Percentiles rank a stretch among this genome's conserved stretches.
phyloP scores from a whole-genome alignment of 2,329 filamentous ascomycete species.

The Spiromastix sp. region DNA sequence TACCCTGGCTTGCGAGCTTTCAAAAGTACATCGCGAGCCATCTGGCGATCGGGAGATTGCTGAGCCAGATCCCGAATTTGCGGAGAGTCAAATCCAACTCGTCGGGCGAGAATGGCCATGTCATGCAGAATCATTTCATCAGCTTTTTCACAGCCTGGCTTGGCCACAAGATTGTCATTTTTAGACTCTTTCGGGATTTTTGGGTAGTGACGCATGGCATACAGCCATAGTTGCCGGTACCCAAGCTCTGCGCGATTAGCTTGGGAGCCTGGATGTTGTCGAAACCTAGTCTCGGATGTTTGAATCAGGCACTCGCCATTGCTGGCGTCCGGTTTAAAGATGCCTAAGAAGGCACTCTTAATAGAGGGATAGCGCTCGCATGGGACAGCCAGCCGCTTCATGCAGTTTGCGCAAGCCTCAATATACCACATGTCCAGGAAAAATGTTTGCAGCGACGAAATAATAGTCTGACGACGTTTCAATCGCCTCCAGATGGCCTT shows the following conservation, averaged over 20 bases:
- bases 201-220: no score
- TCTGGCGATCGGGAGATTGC: conserved; percentile 13
- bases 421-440: conserved; percentile 29
- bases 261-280: conserved; percentile 9
- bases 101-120: conserved; percentile 14
- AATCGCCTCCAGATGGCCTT: conserved; percentile 21
- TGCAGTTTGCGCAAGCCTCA: conserved; percentile 15
- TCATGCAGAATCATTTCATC: no score
- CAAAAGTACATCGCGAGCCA: conserved; percentile 13
- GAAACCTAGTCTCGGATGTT: conserved; percentile 16
- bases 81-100: conserved; percentile 13
- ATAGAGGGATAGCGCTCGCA: conserved; percentile 9
- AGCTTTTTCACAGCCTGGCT: conserved; percentile 8
- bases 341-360: conserved; percentile 3
- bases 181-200: conserved; percentile 11
- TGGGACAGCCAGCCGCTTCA: conserved; percentile 25
- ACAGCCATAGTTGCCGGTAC: conserved; percentile 13
- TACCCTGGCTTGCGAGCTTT: conserved; percentile 13
- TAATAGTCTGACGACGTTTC: conserved; percentile 16
- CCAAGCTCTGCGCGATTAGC: conserved; percentile 6
- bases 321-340: conserved; percentile 2
- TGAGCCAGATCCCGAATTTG: conserved; percentile 11
- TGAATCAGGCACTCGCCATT: conserved; percentile 15
- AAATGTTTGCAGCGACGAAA: conserved; percentile 28
- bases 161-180: conserved; percentile 6